Evolutionary conservation across 2,329 filamentous ascomycete species (phyloP).

Genomic region (Aspergillus sp.): DNA sequence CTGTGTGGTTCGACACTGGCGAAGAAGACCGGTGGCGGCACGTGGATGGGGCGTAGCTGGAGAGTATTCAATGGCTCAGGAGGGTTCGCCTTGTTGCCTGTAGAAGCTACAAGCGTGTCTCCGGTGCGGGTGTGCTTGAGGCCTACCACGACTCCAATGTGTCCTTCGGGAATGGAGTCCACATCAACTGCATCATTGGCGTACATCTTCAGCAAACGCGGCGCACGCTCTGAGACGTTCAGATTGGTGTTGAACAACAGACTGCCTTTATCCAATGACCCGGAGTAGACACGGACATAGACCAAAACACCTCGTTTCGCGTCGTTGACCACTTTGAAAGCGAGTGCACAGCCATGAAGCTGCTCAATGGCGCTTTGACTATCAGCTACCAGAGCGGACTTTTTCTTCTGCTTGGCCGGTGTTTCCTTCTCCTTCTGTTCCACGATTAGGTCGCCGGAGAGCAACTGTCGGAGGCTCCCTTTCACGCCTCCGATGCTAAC

Average conservation of each 20-base stretch:
- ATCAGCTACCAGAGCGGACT: constrained; percentile 52
- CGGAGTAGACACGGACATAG: constrained; percentile 90
- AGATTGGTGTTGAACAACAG: constrained; percentile 87
- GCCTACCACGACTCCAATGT: constrained; percentile 92
- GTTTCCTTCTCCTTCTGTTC: constrained; percentile 38
- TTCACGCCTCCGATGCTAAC: constrained; percentile 67
- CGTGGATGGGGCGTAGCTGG: constrained; percentile 83
- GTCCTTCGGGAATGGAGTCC: constrained; percentile 76
- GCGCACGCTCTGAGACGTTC: constrained; percentile 75
- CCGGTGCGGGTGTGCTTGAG: constrained; percentile 91
- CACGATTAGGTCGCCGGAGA: constrained; percentile 52
- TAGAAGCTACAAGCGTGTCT: constrained; percentile 82
- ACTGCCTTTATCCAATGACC: constrained; percentile 73
- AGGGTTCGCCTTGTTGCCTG: constrained; percentile 66
- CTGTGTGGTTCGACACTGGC: constrained; percentile 86
- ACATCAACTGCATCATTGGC: constrained; percentile 87
- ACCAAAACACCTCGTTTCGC: constrained; percentile 83
- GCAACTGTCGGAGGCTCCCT: constrained; percentile 57
- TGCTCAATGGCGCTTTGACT: constrained; percentile 55
- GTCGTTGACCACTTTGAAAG: constrained; percentile 95
- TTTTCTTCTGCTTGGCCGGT: constrained; percentile 46
- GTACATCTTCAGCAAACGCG: constrained; percentile 85
- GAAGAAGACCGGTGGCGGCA: constrained; percentile 94
- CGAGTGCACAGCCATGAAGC: constrained; percentile 70
- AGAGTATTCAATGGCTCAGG: constrained; percentile 72